phyloP scores from a whole-genome alignment of 345 rosid species.

The Citrus reticulata region DNA sequence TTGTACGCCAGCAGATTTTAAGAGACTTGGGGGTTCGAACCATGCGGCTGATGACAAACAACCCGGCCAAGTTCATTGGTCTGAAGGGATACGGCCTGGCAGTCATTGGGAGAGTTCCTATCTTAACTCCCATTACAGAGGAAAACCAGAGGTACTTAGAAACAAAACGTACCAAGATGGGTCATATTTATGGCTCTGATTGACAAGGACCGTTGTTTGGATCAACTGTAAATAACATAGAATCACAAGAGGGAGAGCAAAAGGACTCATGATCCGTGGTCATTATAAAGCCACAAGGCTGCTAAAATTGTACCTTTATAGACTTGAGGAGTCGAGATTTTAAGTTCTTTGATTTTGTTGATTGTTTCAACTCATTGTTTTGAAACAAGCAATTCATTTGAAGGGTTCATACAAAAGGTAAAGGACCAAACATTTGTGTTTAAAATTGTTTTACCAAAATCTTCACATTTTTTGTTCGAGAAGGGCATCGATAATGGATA shows the following conservation, averaged over 20 bases:
- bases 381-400: neutral
- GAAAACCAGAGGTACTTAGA: conserved; percentile 84
- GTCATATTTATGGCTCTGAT: conserved; percentile 81
- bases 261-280: neutral
- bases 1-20: conserved; percentile 47
- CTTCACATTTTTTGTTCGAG: neutral
- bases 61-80: conserved; percentile 85
- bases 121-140: conserved; percentile 72
- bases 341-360: conserved; percentile 1
- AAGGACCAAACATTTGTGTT: no score
- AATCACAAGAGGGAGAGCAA: conserved; percentile 14
- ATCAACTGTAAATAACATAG: conserved; percentile 14
- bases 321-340: neutral
- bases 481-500: neutral
- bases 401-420: neutral
- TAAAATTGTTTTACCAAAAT: no score
- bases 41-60: conserved; percentile 88
- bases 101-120: conserved; percentile 74
- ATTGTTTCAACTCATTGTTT: neutral
- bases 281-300: neutral
- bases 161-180: conserved; percentile 80
- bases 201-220: conserved; percentile 40
- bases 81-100: conserved; percentile 83
- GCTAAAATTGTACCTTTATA: neutral
- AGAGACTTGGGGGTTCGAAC: conserved; percentile 75